Base-by-base conservation (phyloP, 768 basidiomycete genomes). In the Steccherinum ochraceum region DNA sequence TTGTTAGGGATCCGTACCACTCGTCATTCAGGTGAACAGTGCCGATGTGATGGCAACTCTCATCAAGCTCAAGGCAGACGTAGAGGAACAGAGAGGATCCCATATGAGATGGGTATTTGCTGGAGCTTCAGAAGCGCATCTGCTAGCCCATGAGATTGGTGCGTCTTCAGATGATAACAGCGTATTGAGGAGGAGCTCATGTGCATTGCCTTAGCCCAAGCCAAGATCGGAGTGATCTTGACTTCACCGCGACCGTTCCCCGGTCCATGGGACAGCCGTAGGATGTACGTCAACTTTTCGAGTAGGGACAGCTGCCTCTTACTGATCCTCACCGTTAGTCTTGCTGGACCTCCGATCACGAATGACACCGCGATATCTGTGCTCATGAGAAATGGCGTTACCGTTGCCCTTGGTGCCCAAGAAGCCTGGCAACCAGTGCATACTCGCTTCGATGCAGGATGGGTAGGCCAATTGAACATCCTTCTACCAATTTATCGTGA, bases 41-140 rank as follows among this genome's bases (percentile, higher is more conserved):
- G 91, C 89, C 3, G 93, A 94, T 64, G 72, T 87, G 47, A 93
- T 94, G 54, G 89, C 86, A 1, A 80, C 85, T 0, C 66, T 94
- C 26, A 72, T 94, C 41, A 64, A 75, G 21, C 71, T 95, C 50
- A 89, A 88, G 66, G 68, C 69, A 48, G 79, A 88, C 58, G 69
- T 84, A 1, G 83, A 86, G 58, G 52, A 63, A 11, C 65, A 61
- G 27, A 78, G 67, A 16, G 65, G 69, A n/a, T 64, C 57, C 1
- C 58, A 60, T 5, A 72, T 88, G 44, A 74, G 69, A 52, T 56
- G 87, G 62, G 82, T 84, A 2, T 78, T 91, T 54, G 71, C 77
- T 12, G 84, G 86, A 20, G 87, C 72, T 2, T 61, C 77, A 0
- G 86, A 90, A 63, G 83, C 83, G 2, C 79, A 84, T 63, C 64